A percentile compares a stretch with the other conserved stretches of the same genome.
Evolutionary conservation across 208 protist species (phyloP).

Genomic region (Leishmania martiniquensis): DNA sequence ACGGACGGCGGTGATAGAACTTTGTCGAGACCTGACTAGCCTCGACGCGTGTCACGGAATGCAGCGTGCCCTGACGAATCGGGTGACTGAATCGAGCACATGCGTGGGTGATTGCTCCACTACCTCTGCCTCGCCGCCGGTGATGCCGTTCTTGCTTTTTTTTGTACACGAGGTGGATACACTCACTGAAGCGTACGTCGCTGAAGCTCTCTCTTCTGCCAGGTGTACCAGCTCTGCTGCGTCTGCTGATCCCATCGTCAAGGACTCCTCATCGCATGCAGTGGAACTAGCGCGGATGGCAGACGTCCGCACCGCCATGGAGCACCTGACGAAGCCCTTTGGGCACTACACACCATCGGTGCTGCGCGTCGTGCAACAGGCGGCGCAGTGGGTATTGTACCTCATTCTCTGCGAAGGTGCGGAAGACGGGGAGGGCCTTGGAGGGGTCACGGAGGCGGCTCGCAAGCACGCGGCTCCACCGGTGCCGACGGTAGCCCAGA

Average conservation of each 20-base stretch:
- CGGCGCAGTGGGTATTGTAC: conserved; percentile 45
- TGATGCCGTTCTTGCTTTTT: conserved; percentile 8
- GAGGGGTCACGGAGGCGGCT: not conserved
- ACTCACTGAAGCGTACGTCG: conserved; percentile 29
- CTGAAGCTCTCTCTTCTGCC: not conserved
- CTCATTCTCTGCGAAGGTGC: conserved; percentile 59
- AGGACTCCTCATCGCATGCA: not conserved
- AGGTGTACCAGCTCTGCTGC: not conserved
- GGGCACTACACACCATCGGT: conserved; percentile 22
- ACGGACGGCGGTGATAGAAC: conserved; percentile 11
- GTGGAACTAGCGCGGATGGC: conserved; percentile 18
- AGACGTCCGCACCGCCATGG: conserved; percentile 30
- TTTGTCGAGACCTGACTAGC: conserved; percentile 52
- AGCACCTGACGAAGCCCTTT: conserved; percentile 41
- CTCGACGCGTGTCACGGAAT: conserved; percentile 30
- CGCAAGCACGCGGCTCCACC: not conserved
- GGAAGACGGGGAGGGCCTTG: conserved; percentile 3
- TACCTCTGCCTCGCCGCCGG: not conserved
- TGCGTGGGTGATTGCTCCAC: not conserved
- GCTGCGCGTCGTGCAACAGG: conserved; percentile 49
- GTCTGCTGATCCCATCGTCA: not conserved
- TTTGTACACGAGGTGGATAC: conserved; percentile 40
- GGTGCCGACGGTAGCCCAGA: not conserved
- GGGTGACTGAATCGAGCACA: not conserved
- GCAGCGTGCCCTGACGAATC: not conserved